Evolutionary conservation across 306 rosid genomes (phyloP).

Genomic region (Cotoneaster glaucophyllus): DNA sequence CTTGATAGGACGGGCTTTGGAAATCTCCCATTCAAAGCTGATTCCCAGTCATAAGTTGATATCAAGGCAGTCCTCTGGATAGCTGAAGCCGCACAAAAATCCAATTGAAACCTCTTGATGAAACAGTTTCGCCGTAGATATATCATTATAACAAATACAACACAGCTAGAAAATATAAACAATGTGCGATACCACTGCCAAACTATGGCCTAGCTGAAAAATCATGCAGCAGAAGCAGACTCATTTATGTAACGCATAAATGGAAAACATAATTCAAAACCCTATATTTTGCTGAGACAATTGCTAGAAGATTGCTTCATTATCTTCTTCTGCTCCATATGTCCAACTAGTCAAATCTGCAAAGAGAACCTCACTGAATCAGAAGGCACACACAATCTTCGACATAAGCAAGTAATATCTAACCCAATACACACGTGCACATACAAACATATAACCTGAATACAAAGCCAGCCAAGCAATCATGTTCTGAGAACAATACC

Average conservation of each 20-base stretch:
- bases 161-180: neutral
- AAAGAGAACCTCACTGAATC: neutral
- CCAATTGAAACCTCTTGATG: neutral
- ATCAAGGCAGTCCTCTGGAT: slow-evolving; percentile 2
- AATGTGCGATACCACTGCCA: neutral
- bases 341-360: neutral
- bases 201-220: neutral
- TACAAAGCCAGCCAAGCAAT: neutral
- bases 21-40: neutral
- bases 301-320: neutral
- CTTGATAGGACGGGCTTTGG: neutral
- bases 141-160: neutral
- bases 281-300: neutral
- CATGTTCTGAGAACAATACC: neutral
- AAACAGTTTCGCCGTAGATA: neutral
- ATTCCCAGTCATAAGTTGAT: slow-evolving; percentile 4
- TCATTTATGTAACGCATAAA: neutral
- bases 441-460: neutral
- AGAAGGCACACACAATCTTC: neutral
- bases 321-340: neutral
- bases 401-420: neutral
- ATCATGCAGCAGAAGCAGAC: neutral
- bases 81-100: slow-evolving; percentile 24
- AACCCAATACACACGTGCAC: neutral
- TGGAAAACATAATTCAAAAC: neutral